Evolutionary conservation across 768 basidiomycete genomes (phyloP), one percentile per base, ranked within the genome.

Genomic region (Phylloporus sp.): DNA sequence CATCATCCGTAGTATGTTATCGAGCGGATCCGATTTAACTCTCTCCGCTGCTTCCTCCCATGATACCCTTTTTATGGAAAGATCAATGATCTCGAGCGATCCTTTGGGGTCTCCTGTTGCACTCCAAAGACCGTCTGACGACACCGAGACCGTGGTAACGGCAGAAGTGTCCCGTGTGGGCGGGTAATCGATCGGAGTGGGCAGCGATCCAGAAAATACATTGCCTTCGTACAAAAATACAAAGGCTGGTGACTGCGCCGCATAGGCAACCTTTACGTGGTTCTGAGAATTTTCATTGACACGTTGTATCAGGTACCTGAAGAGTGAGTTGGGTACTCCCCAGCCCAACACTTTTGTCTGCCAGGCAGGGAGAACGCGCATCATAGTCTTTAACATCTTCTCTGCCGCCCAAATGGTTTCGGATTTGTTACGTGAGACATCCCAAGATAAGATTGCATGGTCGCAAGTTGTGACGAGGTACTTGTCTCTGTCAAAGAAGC

Each of bases 91-190:
- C 22, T 32, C 20, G 15, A 34, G 22, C 15, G 32, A 46, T 23
- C 45, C 45, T 24, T 22, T 22, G 5, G 45, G 31, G 16, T 46
- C 32, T 35, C 32, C 45, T 10, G 24, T 27, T 10, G 24, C 41
- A 8, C 61, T 44, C 53, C 53, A 52, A 18, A 18, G 45, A 0
- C 67, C 65, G 39, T 69, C 58, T 0, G 47, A 39, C 5, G 66
- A 67, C 23, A 67, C 28, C 1, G 62, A 50, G 29, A 62, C 23
- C 3, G 10, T 41, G 15, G 35, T 52, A 6, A 32, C 6, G 0
- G 11, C 29, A 3, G 8, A 1, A 10, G 11, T 0, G 16, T 24
- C 8, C 15, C 36, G 36, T 6, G 47, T 1, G 9, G 57, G 47
- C 4, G 41, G 6, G 7, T 1, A 32, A 18, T 42, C 16, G 23